phyloP scores from a whole-genome alignment of 768 basidiomycete genomes.

The Termitomyces sp. region DNA sequence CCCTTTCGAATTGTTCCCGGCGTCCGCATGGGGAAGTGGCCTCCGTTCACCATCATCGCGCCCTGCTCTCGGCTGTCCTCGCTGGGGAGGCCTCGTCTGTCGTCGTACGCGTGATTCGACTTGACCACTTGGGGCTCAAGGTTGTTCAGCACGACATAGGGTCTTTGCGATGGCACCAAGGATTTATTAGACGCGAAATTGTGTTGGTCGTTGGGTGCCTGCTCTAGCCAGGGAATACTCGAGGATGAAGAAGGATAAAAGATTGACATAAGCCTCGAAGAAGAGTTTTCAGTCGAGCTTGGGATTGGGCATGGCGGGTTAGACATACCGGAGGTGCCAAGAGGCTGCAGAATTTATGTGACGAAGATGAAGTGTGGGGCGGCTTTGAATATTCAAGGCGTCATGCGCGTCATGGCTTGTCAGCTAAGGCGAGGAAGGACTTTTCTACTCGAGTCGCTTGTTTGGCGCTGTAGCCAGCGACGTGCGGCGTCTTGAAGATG shows the following conservation, averaged over 20 bases:
- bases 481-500: not conserved
- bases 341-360: not conserved
- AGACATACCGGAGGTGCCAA: not conserved
- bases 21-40: not conserved
- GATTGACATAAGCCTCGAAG: not conserved
- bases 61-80: not conserved
- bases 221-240: not conserved
- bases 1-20: not conserved
- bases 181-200: not conserved
- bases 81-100: not conserved
- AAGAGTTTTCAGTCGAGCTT: not conserved
- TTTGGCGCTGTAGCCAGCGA: not conserved
- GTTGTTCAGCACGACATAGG: not conserved
- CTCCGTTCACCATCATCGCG: not conserved
- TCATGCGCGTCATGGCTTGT: not conserved
- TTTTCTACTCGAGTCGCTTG: not conserved
- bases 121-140: not conserved
- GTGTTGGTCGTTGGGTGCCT: not conserved
- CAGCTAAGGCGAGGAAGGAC: not conserved
- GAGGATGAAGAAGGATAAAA: conserved; percentile 1
- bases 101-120: not conserved
- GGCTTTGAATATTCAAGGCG: not conserved
- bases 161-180: not conserved
- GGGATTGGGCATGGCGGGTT: not conserved
- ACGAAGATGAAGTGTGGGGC: not conserved